A percentile compares a stretch with the other conserved stretches of the same genome.
Evolutionary conservation across 2,329 filamentous ascomycete species (phyloP).

Genomic region (Xylaria sp.): DNA sequence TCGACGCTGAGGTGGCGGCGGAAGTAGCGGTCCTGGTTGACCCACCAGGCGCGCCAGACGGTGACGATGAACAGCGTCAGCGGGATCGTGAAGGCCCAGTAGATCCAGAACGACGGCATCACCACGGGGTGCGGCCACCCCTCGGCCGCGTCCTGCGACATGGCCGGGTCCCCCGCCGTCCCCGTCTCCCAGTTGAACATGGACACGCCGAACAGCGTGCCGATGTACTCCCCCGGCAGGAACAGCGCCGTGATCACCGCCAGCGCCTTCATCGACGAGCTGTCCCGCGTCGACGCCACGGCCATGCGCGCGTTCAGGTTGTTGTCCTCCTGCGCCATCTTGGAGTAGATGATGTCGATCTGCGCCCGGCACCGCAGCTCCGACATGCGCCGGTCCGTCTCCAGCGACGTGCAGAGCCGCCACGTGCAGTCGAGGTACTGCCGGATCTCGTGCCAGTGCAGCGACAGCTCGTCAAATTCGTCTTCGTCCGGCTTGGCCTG

Average conservation of each 20-base stretch:
- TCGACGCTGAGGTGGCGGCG: constrained; percentile 48
- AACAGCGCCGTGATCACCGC: constrained; percentile 53
- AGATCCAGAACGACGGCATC: constrained; percentile 49
- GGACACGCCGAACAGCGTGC: constrained; percentile 49
- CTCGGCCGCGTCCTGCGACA: constrained; percentile 36
- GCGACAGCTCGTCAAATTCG: constrained; percentile 35
- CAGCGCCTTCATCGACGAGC: constrained; percentile 51
- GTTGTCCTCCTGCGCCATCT: constrained; percentile 54
- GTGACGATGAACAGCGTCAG: constrained; percentile 47
- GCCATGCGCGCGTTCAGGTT: constrained; percentile 59
- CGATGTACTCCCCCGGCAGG: constrained; percentile 50
- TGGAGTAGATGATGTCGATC: constrained; percentile 53
- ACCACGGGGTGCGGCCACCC: constrained; percentile 38
- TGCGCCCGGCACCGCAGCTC: constrained; percentile 50
- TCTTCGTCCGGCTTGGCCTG: constrained; percentile 22
- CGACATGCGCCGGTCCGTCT: constrained; percentile 50
- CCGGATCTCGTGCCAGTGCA: constrained; percentile 50
- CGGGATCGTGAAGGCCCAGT: constrained; percentile 49
- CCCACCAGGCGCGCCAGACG: constrained; percentile 51
- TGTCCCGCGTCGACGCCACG: constrained; percentile 74
- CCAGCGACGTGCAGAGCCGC: constrained; percentile 47
- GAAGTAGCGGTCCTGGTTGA: constrained; percentile 50
- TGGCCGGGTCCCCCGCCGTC: constrained; percentile 35
- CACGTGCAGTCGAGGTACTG: constrained; percentile 50
- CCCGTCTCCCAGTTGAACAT: constrained; percentile 48